These are phyloP conservation scores for Bolboschoenoplectus hybrid DNA, from an alignment of 202 grass and related monocot species.

Conservation along the genomic window DNA sequence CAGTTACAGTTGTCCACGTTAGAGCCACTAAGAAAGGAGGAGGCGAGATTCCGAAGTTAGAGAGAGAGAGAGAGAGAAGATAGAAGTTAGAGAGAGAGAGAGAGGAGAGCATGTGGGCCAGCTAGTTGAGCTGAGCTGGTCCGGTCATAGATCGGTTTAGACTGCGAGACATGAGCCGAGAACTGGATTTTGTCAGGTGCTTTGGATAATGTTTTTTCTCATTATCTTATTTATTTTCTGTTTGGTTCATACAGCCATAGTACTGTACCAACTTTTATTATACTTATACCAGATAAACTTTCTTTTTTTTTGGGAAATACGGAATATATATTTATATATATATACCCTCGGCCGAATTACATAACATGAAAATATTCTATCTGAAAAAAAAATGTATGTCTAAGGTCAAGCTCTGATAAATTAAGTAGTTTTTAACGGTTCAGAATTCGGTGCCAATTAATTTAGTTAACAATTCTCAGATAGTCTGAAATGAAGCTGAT, in stretches of 20 bases:
- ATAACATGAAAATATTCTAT: constrained; percentile 26
- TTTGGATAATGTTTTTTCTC: constrained; percentile 2
- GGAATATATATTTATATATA: neutral
- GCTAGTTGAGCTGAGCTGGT: constrained; percentile 40
- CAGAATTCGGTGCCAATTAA: constrained; percentile 17
- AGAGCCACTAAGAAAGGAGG: constrained; percentile 40
- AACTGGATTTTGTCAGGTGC: constrained; percentile 36
- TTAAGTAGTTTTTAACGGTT: neutral
- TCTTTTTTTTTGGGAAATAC: neutral
- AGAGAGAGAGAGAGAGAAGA: constrained; percentile 1
- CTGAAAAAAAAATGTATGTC: neutral
- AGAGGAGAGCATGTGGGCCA: constrained; percentile 41
- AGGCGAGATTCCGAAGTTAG: constrained; percentile 8
- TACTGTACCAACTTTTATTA: neutral
- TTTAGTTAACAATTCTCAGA: neutral
- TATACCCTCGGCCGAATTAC: neutral
- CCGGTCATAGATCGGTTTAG: constrained; percentile 24
- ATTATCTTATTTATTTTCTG: neutral
- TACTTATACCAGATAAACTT: neutral
- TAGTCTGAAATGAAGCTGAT: neutral
- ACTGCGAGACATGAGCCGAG: constrained; percentile 23
- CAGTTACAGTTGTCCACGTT: constrained; percentile 82
- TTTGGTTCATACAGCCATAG: too few species aligned
- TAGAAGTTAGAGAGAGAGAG: neutral
- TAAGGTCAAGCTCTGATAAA: neutral